These are phyloP conservation scores for Pichia kluyveri DNA, from an alignment of 805 yeast species.

Conservation along the genomic window DNA sequence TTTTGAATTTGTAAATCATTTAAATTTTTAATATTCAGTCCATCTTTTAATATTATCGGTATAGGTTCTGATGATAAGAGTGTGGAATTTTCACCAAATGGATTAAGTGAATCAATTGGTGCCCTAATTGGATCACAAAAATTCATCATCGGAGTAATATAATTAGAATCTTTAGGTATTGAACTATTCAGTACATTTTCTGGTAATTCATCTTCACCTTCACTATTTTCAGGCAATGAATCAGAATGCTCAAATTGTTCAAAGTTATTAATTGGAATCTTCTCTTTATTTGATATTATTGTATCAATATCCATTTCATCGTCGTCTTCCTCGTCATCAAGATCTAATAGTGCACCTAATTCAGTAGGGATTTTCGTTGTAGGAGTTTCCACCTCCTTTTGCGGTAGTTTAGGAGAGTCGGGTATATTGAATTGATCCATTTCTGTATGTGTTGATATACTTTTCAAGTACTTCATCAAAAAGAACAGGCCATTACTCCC, in stretches of 20 bases:
- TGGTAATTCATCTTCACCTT: background rate
- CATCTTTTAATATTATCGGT: constrained; percentile 5
- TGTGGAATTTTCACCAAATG: constrained; percentile 21
- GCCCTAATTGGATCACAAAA: constrained; percentile 18
- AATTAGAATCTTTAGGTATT: constrained; percentile 1
- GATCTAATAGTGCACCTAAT: constrained; percentile 7
- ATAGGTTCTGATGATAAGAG: constrained; percentile 19
- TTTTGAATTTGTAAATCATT: constrained; percentile 46
- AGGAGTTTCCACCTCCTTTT: background rate
- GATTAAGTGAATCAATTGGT: constrained; percentile 18
- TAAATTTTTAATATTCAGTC: constrained; percentile 15
- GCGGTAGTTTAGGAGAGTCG: constrained; percentile 1
- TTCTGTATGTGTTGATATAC: background rate
- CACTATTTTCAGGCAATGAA: constrained; percentile 1
- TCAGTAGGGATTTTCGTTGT: constrained; percentile 4
- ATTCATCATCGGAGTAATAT: constrained; percentile 6
- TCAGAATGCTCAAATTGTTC: constrained; percentile 10
- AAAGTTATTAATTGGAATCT: constrained; percentile 7
- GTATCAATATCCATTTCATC: constrained; percentile 4
- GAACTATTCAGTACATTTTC: background rate
- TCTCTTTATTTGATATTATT: background rate
- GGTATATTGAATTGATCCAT: constrained; percentile 1
- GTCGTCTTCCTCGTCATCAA: constrained; percentile 10
- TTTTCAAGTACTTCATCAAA: too few species aligned
- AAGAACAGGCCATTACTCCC: too few species aligned